These are phyloP conservation scores for Citrus mangshanensis DNA, from an alignment of 345 rosid genomes.

Conservation along the genomic window DNA sequence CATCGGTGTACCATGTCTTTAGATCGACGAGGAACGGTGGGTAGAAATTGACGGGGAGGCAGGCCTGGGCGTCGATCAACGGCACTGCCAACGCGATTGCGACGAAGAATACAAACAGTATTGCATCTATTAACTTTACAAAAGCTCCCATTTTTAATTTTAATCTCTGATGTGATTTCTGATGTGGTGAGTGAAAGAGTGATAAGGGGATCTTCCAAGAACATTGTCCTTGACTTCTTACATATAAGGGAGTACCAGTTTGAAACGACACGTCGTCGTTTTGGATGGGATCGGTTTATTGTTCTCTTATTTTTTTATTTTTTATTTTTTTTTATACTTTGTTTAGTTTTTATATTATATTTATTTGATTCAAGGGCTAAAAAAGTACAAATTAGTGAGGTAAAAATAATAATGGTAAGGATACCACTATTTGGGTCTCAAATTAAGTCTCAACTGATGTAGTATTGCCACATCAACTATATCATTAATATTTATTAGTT, in stretches of 20 bases:
- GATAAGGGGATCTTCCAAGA: background rate
- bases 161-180: too few relatives aligned
- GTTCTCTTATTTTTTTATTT: too few relatives aligned
- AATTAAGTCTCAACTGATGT: too few relatives aligned
- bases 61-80: conserved; percentile 52
- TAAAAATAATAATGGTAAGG: too few relatives aligned
- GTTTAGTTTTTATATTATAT: too few relatives aligned
- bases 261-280: background rate
- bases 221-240: background rate
- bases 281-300: background rate
- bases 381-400: too few relatives aligned
- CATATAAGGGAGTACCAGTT: background rate
- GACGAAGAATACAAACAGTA: conserved; percentile 55
- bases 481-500: too few relatives aligned
- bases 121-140: conserved; percentile 47
- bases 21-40: conserved; percentile 56
- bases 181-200: background rate
- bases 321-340: too few relatives aligned
- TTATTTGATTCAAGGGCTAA: too few relatives aligned
- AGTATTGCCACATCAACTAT: too few relatives aligned
- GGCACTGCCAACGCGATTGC: conserved; percentile 55
- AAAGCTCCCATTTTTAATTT: conserved; percentile 49
- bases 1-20: conserved; percentile 35
- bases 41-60: conserved; percentile 42
- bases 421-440: too few relatives aligned